These are phyloP conservation scores for Bacterosira constricta DNA, from an alignment of 108 stramenopile genomes.

Conservation along the genomic window DNA sequence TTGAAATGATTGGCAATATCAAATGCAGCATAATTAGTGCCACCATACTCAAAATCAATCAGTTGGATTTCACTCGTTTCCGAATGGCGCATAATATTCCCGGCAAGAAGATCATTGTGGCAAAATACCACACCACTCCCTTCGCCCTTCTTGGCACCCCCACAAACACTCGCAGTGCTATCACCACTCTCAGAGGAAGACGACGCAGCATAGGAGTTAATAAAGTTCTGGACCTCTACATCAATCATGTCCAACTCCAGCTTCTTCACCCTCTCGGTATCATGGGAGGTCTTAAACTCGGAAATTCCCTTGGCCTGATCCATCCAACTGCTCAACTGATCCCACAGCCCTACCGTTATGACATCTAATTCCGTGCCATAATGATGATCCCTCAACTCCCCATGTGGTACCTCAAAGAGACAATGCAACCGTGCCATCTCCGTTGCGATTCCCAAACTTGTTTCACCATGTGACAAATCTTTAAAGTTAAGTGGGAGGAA, in stretches of 20 bases:
- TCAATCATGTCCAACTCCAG: conserved; percentile 56
- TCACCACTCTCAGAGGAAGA: conserved; percentile 7
- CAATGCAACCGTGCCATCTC: conserved; percentile 69
- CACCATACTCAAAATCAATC: conserved; percentile 93
- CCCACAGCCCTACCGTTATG: conserved; percentile 46
- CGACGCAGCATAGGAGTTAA: conserved; percentile 3
- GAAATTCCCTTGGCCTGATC: conserved; percentile 57
- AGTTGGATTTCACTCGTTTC: conserved; percentile 60
- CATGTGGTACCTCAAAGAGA: conserved; percentile 48
- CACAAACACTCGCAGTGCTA: conserved; percentile 8
- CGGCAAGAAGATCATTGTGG: conserved; percentile 90
- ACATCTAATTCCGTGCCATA: conserved; percentile 16
- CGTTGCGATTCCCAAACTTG: conserved; percentile 59
- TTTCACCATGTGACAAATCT: conserved; percentile 26
- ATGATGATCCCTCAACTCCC: conserved; percentile 43
- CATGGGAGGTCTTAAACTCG: conserved; percentile 38
- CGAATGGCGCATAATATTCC: conserved; percentile 68
- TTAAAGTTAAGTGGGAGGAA: conserved; percentile 14
- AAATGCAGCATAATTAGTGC: conserved; percentile 76
- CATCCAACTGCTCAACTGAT: conserved; percentile 62
- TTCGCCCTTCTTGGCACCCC: not conserved
- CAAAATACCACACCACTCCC: conserved; percentile 64
- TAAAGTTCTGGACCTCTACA: conserved; percentile 22
- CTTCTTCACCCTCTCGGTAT: conserved; percentile 49
- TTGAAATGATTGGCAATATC: conserved; percentile 94